Percentiles rank a stretch among this genome's conserved stretches.
phyloP scores from a whole-genome alignment of 75 land plant species.

The Selaginella moellendorffii region DNA sequence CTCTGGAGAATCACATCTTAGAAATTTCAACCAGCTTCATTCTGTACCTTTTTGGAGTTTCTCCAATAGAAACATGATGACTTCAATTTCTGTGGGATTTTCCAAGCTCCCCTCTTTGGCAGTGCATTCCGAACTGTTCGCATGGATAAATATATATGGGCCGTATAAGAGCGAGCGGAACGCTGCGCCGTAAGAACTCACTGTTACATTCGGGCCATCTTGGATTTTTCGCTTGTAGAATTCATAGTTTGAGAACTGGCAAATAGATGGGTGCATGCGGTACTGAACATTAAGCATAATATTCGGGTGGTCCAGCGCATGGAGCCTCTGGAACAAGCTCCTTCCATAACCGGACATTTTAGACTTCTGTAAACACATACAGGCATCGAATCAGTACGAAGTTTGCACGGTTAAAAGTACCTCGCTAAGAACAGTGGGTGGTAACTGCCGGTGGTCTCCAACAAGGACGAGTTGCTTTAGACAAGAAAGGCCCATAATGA shows the following conservation, averaged over 20 bases:
- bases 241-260: constrained; percentile 47
- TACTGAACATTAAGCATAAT: constrained; percentile 57
- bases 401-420: constrained; percentile 25
- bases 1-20: neutral
- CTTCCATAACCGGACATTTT: constrained; percentile 53
- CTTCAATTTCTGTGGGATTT: constrained; percentile 53
- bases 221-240: constrained; percentile 36
- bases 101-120: constrained; percentile 27
- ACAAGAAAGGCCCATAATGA: constrained; percentile 37
- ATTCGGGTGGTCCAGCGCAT: constrained; percentile 30
- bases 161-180: constrained; percentile 21
- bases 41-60: constrained; percentile 33
- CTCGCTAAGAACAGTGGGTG: constrained; percentile 60
- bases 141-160: constrained; percentile 52
- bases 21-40: too few species aligned
- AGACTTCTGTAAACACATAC: constrained; percentile 25
- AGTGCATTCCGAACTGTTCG: constrained; percentile 25
- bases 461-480: constrained; percentile 46
- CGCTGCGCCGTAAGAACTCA: constrained; percentile 14
- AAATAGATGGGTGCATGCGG: constrained; percentile 78
- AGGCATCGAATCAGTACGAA: neutral
- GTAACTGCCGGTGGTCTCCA: constrained; percentile 75
- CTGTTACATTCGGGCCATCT: constrained; percentile 43
- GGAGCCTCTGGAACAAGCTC: constrained; percentile 69
- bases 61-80: constrained; percentile 22